Evolutionary conservation across 1,284 basidiomycete genomes (phyloP).

Genomic region (Crucibulum parvulum): DNA sequence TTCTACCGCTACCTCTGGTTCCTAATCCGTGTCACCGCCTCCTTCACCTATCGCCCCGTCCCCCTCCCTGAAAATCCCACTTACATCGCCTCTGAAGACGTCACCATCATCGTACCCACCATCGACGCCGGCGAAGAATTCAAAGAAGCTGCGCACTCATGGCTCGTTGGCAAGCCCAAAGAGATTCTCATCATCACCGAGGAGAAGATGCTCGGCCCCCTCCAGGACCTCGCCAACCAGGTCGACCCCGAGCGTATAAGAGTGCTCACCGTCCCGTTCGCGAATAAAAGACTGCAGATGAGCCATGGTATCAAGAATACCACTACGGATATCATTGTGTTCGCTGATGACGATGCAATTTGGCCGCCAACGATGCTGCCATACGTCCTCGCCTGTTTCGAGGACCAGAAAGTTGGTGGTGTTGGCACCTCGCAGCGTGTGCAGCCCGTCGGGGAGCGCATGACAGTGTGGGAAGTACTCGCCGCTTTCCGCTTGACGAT

Average conservation of each 20-base stretch:
- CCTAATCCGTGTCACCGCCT: slow-evolving; percentile 80
- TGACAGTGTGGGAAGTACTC: slow-evolving; percentile 94
- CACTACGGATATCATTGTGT: slow-evolving; percentile 93
- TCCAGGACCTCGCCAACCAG: slow-evolving; percentile 86
- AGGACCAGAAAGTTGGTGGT: slow-evolving; percentile 91
- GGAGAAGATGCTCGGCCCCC: slow-evolving; percentile 85
- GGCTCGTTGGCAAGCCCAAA: slow-evolving; percentile 90
- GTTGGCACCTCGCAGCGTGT: slow-evolving; percentile 92
- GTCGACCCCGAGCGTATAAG: slow-evolving; percentile 87
- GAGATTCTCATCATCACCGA: slow-evolving; percentile 95
- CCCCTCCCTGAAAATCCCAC: slow-evolving; percentile 89
- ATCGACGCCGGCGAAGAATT: slow-evolving; percentile 96
- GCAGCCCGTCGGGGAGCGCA: slow-evolving; percentile 74
- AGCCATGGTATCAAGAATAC: slow-evolving; percentile 88
- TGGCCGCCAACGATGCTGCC: slow-evolving; percentile 91
- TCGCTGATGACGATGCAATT: slow-evolving; percentile 94
- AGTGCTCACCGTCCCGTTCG: slow-evolving; percentile 89
- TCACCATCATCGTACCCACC: slow-evolving; percentile 93
- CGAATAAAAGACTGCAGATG: slow-evolving; percentile 95
- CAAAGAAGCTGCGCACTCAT: slow-evolving; percentile 89
- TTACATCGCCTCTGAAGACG: slow-evolving; percentile 88
- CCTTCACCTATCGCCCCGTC: slow-evolving; percentile 81
- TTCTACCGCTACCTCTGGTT: slow-evolving; percentile 94
- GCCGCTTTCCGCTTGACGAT: slow-evolving; percentile 92
- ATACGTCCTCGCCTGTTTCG: slow-evolving; percentile 88